Base-by-base conservation (phyloP, 805 yeast genomes). In the Diddensiella caesifluorescens region DNA sequence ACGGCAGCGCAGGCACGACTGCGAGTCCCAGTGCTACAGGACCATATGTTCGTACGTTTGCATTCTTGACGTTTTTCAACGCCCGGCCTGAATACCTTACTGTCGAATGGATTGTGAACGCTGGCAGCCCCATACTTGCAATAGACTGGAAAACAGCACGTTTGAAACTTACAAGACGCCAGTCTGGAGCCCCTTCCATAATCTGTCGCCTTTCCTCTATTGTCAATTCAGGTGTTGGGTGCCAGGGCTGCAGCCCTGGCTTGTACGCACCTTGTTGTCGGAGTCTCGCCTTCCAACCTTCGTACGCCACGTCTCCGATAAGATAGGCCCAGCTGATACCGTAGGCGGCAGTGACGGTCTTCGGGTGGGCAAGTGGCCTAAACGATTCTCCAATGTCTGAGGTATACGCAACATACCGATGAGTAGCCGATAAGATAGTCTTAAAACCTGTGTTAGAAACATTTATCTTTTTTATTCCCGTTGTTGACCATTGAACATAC, bases 61-160 rank as follows among this genome's bases (percentile, higher is more conserved):
- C 67, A 45, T 68, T 70, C 35, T 67, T 64, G 39, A 73, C 60
- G 57, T 79, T 77, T 59, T 79, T 79, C 45, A 85, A 76, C 22
- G 78, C 62, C 16, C 65, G 42, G 2, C 85, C 79, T 1, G 87
- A 76, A 56, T 83, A 83, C 50, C 80, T 71, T 30, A 84, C 95
- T 4, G 65, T 56, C 2, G 83, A 71, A 59, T 84, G 95, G 53
- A 84, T 84, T 4, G 95, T 84, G 61, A 83, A 78, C 2, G 94
- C 94, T 6, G 95, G 95, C 31, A 84, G 68, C 12, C 85, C 90
- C 92, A 84, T 85, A 34, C 86, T 78, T 2, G 95, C 95, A 48
- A 85, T 69, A 49, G 82, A 70, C 61, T 84, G 95, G 67, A 84
- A 84, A 20, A 83, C 53, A n/a, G 84, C 88, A 59, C 94, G 73